Conservation (phyloP, 2,329 filamentous ascomycete genomes). For the Endocalyx cinctus region DNA sequence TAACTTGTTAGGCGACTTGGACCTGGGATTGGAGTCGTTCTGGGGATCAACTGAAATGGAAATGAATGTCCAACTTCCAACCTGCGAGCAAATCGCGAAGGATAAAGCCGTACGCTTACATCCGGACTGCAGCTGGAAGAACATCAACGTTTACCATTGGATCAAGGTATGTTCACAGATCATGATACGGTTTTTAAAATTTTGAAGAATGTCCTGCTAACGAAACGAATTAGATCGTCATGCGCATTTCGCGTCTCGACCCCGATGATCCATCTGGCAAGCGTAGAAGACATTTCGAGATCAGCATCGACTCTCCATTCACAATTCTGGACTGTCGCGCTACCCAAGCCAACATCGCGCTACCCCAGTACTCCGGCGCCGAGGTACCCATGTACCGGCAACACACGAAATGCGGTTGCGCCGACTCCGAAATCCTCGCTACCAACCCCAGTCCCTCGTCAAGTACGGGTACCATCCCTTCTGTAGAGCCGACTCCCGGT, state of each 20-base stretch:
- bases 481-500: slow-evolving; percentile 28
- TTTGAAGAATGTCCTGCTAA: too few relatives aligned
- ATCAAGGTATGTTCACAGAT: slow-evolving; percentile 70
- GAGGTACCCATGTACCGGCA: slow-evolving; percentile 48
- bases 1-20: slow-evolving; percentile 77
- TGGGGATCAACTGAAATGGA: slow-evolving; percentile 91
- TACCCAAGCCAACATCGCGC: slow-evolving; percentile 81
- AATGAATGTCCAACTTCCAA: slow-evolving; percentile 87
- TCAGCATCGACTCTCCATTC: slow-evolving; percentile 93
- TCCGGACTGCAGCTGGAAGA: slow-evolving; percentile 89
- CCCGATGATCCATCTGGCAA: slow-evolving; percentile 64
- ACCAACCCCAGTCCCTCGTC: slow-evolving; percentile 66
- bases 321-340: slow-evolving; percentile 90
- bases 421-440: slow-evolving; percentile 39
- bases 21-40: slow-evolving; percentile 63
- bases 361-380: slow-evolving; percentile 67
- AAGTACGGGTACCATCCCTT: slow-evolving; percentile 44
- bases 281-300: slow-evolving; percentile 87
- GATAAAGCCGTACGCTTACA: slow-evolving; percentile 64
- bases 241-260: slow-evolving; percentile 84
- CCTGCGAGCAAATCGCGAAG: slow-evolving; percentile 78
- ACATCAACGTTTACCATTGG: slow-evolving; percentile 93
- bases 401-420: slow-evolving; percentile 49
- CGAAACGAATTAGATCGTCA: slow-evolving; percentile 80
- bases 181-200: too few relatives aligned